Percentiles rank a stretch among this genome's conserved stretches.
These are phyloP conservation scores for Asterophora lycoperdoides DNA, from an alignment of 768 basidiomycete genomes.

Conservation along the genomic window DNA sequence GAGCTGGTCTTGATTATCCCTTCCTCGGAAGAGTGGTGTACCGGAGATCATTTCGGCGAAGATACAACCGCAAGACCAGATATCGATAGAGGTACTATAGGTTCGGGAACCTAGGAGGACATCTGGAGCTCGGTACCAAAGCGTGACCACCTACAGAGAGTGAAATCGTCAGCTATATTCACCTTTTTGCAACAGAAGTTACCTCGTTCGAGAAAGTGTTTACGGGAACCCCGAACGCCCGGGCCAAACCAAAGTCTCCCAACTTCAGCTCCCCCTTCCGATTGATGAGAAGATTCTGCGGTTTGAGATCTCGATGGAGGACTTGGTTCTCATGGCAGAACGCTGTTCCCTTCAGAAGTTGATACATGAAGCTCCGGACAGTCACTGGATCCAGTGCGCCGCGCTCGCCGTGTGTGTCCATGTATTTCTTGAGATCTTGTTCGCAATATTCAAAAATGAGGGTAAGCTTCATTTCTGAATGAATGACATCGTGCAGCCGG, in stretches of 20 bases:
- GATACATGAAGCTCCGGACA: constrained; percentile 97
- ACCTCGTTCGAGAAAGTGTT: constrained; percentile 99
- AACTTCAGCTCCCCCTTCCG: constrained; percentile 95
- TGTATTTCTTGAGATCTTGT: constrained; percentile 97
- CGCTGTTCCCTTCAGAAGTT: constrained; percentile 93
- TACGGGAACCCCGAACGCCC: constrained; percentile 97
- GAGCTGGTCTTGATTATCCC: constrained; percentile 98
- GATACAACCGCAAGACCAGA: constrained; percentile 99
- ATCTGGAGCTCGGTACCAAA: constrained; percentile 99
- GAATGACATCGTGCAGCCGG: constrained; percentile 96
- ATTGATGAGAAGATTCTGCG: constrained; percentile 97
- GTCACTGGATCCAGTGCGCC: constrained; percentile 89
- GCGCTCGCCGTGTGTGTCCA: constrained; percentile 96
- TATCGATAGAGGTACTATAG: constrained; percentile 97
- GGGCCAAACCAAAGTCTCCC: constrained; percentile 95
- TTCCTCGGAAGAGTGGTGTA: constrained; percentile 91
- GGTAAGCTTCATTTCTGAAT: constrained; percentile 96
- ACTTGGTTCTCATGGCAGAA: constrained; percentile 99
- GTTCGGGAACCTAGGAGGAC: constrained; percentile 95
- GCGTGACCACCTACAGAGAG: constrained; percentile 76
- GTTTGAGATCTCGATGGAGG: constrained; percentile 95
- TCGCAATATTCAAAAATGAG: constrained; percentile 99
- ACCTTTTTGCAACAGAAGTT: constrained; percentile 3
- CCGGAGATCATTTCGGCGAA: constrained; percentile 99
- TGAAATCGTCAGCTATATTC: constrained; percentile 1